phyloP scores from a whole-genome alignment of 805 yeast species.

The Candida taoyuanica region DNA sequence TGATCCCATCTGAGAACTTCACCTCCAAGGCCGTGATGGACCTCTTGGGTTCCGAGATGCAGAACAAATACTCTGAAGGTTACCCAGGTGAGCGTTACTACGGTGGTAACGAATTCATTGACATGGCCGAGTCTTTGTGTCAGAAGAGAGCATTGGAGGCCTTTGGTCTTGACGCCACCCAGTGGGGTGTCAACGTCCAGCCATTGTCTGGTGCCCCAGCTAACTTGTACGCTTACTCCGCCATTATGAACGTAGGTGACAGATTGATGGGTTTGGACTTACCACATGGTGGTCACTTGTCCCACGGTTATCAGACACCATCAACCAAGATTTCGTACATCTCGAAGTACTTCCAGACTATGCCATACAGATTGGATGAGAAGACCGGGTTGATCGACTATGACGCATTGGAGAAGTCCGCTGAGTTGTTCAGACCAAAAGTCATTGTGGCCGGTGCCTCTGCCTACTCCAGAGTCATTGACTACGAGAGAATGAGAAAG shows the following conservation, averaged over 20 bases:
- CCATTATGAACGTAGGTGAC: slow-evolving; percentile 91
- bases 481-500: slow-evolving; percentile 92
- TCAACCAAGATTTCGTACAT: slow-evolving; percentile 91
- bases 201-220: slow-evolving; percentile 97
- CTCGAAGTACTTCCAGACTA: slow-evolving; percentile 94
- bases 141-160: slow-evolving; percentile 93
- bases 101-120: slow-evolving; percentile 97
- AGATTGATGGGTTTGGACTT: slow-evolving; percentile 97
- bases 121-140: slow-evolving; percentile 87
- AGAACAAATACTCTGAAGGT: slow-evolving; percentile 98
- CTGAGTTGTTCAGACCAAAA: slow-evolving; percentile 91
- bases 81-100: slow-evolving; percentile 99
- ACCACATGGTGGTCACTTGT: slow-evolving; percentile 98
- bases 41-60: slow-evolving; percentile 95
- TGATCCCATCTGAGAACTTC: slow-evolving; percentile 96
- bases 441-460: slow-evolving; percentile 97
- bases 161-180: slow-evolving; percentile 68
- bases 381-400: slow-evolving; percentile 94
- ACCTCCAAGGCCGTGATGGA: slow-evolving; percentile 95
- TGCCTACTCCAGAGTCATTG: slow-evolving; percentile 95
- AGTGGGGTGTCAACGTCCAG: slow-evolving; percentile 99
- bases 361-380: slow-evolving; percentile 95
- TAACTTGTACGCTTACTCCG: slow-evolving; percentile 93
- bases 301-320: slow-evolving; percentile 97
- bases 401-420: slow-evolving; percentile 89